phyloP scores from a whole-genome alignment of 371 early-diverging fungal species.

The Mucor irregularis region DNA sequence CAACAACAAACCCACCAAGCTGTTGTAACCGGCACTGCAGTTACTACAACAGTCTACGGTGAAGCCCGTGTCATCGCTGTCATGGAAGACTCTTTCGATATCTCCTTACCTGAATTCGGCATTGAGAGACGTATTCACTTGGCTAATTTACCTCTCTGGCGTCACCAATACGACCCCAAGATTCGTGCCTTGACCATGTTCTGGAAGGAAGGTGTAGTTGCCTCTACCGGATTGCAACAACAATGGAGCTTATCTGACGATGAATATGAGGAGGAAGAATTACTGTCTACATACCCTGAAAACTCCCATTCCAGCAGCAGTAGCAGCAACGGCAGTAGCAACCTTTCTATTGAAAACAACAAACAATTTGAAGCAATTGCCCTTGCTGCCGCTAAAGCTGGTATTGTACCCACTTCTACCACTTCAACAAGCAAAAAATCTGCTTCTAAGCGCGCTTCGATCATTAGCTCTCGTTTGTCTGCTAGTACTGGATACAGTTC shows the following conservation, averaged over 20 bases:
- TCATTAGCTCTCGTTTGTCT: constrained; percentile 37
- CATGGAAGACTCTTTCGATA: constrained; percentile 54
- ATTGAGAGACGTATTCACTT: constrained; percentile 59
- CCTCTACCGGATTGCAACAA: constrained; percentile 39
- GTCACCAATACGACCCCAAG: constrained; percentile 37
- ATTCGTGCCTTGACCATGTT: constrained; percentile 48
- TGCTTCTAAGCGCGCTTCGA: constrained; percentile 32
- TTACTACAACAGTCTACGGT: constrained; percentile 28
- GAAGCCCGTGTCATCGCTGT: constrained; percentile 51
- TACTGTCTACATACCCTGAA: constrained; percentile 29
- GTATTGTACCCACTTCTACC: neutral
- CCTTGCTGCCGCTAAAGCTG: constrained; percentile 15
- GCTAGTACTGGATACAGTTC: constrained; percentile 41
- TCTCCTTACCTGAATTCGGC: constrained; percentile 60
- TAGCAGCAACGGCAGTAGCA: constrained; percentile 12
- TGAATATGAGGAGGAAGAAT: constrained; percentile 42
- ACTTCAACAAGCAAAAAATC: constrained; percentile 6
- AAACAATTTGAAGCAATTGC: constrained; percentile 19
- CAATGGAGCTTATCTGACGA: constrained; percentile 39
- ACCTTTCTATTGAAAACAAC: constrained; percentile 23
- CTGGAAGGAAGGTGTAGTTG: constrained; percentile 54
- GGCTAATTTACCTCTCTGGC: constrained; percentile 42
- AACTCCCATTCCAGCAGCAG: constrained; percentile 14
- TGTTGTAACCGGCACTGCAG: constrained; percentile 11
- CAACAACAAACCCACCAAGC: constrained; percentile 13